Percentiles rank a stretch among this genome's conserved stretches.
Conservation (phyloP, 768 basidiomycete genomes). For the Tricholoma hemisulphureum region DNA sequence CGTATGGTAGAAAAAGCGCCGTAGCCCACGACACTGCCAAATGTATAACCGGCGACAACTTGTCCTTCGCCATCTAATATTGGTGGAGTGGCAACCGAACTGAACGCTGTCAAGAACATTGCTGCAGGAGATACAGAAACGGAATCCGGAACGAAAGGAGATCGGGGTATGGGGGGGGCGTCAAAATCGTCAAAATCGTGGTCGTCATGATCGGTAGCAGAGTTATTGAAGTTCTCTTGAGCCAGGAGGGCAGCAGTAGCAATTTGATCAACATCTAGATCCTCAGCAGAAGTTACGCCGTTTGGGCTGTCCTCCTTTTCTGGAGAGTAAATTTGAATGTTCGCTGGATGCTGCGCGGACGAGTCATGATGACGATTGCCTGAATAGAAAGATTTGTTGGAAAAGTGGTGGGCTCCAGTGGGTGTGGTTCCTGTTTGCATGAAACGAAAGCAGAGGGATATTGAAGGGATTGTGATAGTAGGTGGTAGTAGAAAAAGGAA, state of each 20-base stretch:
- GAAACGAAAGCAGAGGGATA: neutral
- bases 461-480: neutral
- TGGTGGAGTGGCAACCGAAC: slow-evolving; percentile 35
- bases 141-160: slow-evolving; percentile 9
- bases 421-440: slow-evolving; percentile 4
- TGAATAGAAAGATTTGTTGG: neutral
- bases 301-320: slow-evolving; percentile 4
- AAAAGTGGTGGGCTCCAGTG: neutral
- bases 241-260: slow-evolving; percentile 19
- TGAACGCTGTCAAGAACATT: slow-evolving; percentile 68
- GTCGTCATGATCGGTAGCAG: neutral
- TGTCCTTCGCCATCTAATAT: slow-evolving; percentile 68
- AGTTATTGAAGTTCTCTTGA: neutral
- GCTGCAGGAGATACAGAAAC: slow-evolving; percentile 64
- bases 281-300: slow-evolving; percentile 1
- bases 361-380: neutral
- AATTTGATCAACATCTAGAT: slow-evolving; percentile 24
- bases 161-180: neutral
- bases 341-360: neutral
- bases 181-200: slow-evolving; percentile 1
- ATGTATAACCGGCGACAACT: slow-evolving; percentile 64
- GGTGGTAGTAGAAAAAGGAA: slow-evolving; percentile 2
- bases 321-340: slow-evolving; percentile 1
- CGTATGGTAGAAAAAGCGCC: slow-evolving; percentile 84
- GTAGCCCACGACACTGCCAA: slow-evolving; percentile 73